Evolutionary conservation across 768 basidiomycete species (phyloP), one percentile per base, ranked within the genome.

Genomic region (Boletus fagicola): DNA sequence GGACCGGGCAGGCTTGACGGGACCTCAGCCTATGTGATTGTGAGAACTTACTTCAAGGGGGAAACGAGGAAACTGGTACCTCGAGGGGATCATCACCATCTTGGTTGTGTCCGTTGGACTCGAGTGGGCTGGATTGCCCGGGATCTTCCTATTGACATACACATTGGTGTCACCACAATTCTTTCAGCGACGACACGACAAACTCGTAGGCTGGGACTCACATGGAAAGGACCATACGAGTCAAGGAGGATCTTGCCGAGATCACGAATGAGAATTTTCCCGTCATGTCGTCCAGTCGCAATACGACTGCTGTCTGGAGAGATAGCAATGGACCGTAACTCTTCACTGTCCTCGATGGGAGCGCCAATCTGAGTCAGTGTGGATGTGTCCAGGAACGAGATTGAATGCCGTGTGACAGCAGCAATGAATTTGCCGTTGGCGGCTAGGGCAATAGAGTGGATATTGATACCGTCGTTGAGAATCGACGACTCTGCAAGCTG

Each of bases 111-210:
- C 15, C 16, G 0, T 18, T 13, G 2, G 28, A 12, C 28, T 13
- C 18, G 3, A 16, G 8, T 16, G 26, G 1, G 3, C 18, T 8
- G 3, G 45, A 12, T 4, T 18, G 11, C 0, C n/a, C 6, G 15
- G 11, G 18, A 12, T n/a, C 16, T n/a, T 46, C 28, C 45, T 46
- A 28, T n/a, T n/a, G 28, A 46, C 11, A 4, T 43, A 15, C 13
- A 8, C 12, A 8, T 22, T 24, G 6, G 11, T n/a, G 5, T 46
- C 18, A 46, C 18, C 18, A 1, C n/a, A 30, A 2, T 28, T 13
- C 3, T 6, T 44, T n/a, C 0, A 1, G 18, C 30, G 10, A 47
- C 2, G 1, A 1, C 18, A 18, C 0, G 11, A 13, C 3, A 13
- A 4, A 11, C 18, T n/a, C 11, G 9, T n/a, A 46, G 9, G 15